phyloP scores from a whole-genome alignment of 2,329 filamentous ascomycete species.

The Talaromyces sp. region DNA sequence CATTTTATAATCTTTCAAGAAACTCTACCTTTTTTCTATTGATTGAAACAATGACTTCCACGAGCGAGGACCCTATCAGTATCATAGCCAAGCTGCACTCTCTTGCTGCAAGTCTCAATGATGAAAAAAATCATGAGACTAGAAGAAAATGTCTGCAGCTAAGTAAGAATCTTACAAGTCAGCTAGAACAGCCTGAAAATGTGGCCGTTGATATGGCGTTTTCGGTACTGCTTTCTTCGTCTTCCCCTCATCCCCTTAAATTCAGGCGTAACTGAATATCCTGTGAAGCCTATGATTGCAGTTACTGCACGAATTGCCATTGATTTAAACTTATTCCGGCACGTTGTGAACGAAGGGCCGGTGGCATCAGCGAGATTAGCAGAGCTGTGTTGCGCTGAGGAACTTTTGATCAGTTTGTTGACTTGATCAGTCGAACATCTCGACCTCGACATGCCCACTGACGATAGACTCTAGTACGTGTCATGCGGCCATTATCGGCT shows the following conservation, averaged over 20 bases:
- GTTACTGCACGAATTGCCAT: neutral
- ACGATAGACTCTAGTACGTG: neutral
- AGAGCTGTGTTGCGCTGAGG: constrained; percentile 3
- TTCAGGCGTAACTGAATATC: neutral
- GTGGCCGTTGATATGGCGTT: constrained; percentile 10
- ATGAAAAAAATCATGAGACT: neutral
- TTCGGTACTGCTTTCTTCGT: neutral
- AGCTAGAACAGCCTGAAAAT: constrained; percentile 2
- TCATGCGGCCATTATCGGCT: constrained; percentile 8
- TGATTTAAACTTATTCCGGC: constrained; percentile 1
- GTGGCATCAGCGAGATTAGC: neutral
- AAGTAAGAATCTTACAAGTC: neutral
- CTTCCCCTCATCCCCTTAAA: neutral
- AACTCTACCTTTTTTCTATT: no score
- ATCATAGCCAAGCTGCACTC: constrained; percentile 1
- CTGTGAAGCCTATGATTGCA: constrained; percentile 4
- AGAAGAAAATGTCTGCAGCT: neutral
- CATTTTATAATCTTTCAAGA: no score
- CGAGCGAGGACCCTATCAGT: neutral
- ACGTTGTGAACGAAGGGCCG: constrained; percentile 3
- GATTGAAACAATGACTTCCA: neutral
- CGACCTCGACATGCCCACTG: neutral
- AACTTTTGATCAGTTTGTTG: constrained; percentile 1
- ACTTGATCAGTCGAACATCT: neutral
- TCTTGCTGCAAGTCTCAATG: neutral